Conservation (phyloP, 495 filamentous ascomycete species). For the Penicillium daleae region DNA sequence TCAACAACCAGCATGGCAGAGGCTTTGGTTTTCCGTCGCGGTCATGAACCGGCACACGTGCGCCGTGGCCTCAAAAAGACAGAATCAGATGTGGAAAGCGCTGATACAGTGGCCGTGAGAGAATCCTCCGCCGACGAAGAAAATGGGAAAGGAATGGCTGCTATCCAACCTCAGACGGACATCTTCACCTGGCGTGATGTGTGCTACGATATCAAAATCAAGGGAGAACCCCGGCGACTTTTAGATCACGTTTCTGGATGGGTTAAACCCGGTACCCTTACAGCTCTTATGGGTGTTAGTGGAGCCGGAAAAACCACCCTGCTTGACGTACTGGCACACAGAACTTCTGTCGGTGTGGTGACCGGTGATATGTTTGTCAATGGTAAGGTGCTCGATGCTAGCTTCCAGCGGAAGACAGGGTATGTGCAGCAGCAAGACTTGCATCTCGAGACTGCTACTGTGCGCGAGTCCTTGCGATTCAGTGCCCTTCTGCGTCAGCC, state of each 20-base stretch:
- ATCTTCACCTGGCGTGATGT: slow-evolving; percentile 79
- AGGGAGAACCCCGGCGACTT: slow-evolving; percentile 58
- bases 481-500: slow-evolving; percentile 85
- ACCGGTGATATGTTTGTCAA: slow-evolving; percentile 58
- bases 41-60: slow-evolving; percentile 32
- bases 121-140: slow-evolving; percentile 24
- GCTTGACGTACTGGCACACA: slow-evolving; percentile 61
- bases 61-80: slow-evolving; percentile 47
- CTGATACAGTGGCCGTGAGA: slow-evolving; percentile 49
- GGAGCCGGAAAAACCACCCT: slow-evolving; percentile 71
- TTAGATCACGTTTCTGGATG: slow-evolving; percentile 69
- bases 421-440: slow-evolving; percentile 96
- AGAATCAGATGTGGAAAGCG: slow-evolving; percentile 43
- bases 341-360: slow-evolving; percentile 54
- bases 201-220: slow-evolving; percentile 68
- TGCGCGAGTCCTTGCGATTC: slow-evolving; percentile 81
- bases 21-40: slow-evolving; percentile 44
- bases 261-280: slow-evolving; percentile 71
- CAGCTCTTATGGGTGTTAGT: slow-evolving; percentile 65
- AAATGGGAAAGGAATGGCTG: slow-evolving; percentile 53
- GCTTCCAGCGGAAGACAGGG: slow-evolving; percentile 89
- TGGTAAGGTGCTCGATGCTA: slow-evolving; percentile 59
- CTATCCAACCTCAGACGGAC: slow-evolving; percentile 52
- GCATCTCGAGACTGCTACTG: slow-evolving; percentile 82
- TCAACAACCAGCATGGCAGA: slow-evolving; percentile 43